phyloP scores from a whole-genome alignment of 1,284 basidiomycete genomes.

The Leccinum subfulvum region DNA sequence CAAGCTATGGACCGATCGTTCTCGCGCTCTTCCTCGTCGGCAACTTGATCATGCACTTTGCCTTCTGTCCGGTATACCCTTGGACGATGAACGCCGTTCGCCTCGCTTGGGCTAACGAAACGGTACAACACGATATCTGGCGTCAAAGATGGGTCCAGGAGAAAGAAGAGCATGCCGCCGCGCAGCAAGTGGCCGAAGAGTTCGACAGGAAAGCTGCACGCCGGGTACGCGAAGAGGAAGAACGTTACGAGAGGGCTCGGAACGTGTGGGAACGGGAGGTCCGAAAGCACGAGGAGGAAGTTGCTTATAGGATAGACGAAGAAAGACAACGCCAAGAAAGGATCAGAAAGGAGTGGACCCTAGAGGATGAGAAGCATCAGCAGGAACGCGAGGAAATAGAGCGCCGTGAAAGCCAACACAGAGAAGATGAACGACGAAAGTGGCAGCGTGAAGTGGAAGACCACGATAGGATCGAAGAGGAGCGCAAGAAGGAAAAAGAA shows the following conservation, averaged over 20 bases:
- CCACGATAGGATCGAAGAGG: slow-evolving; percentile 14
- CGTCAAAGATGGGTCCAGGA: slow-evolving; percentile 2
- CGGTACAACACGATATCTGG: neutral
- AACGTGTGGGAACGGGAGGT: slow-evolving; percentile 2
- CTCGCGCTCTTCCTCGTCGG: neutral
- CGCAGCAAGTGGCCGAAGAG: slow-evolving; percentile 1
- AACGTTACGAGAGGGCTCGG: slow-evolving; percentile 3
- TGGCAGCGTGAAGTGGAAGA: neutral
- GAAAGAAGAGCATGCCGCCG: slow-evolving; percentile 3
- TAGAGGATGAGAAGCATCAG: slow-evolving; percentile 3
- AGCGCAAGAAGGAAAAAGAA: slow-evolving; percentile 5
- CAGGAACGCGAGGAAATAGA: slow-evolving; percentile 10
- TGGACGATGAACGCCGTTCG: neutral
- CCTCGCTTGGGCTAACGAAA: neutral
- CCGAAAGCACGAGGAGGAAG: slow-evolving; percentile 1
- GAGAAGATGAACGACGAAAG: slow-evolving; percentile 3
- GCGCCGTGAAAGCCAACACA: slow-evolving; percentile 10
- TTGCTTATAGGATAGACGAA: neutral
- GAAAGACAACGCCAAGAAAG: slow-evolving; percentile 9
- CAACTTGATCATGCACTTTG: neutral
- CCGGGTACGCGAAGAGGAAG: slow-evolving; percentile 8
- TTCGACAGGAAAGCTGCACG: slow-evolving; percentile 3
- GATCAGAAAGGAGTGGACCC: slow-evolving; percentile 10
- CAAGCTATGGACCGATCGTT: neutral
- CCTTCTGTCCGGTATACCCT: neutral